Base-by-base conservation (phyloP, 2,329 filamentous ascomycete species). In the Neonectria coccinea region DNA sequence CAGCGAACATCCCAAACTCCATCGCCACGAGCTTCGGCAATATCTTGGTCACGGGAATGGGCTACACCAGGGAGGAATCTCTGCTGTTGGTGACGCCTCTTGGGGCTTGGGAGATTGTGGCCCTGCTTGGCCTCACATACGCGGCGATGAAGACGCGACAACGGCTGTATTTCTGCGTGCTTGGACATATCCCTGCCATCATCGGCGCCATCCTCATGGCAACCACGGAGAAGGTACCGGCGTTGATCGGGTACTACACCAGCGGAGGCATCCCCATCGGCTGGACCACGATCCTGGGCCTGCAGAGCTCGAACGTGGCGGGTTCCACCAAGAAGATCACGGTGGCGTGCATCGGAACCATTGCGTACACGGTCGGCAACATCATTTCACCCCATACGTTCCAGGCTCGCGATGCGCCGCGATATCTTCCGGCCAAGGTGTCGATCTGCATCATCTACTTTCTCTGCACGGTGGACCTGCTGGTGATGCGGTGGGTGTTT, bases 391-490 rank as follows among this genome's bases (percentile, higher is more conserved):
- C 69, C 1, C 69, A 71, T 6, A 71, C 69, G 0, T 71, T 71
- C 36, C 69, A 70, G 16, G 66, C 69, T 1, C 57, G 67, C 0
- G 69, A 71, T 47, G 68, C 61, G 0, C 67, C 67, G 18, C 59
- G 66, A 27, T 71, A 71, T 48, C 45, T 70, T 0, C 69, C 68
- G 0, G 69, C 69, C 1, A 71, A 70, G 20, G 65, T 70, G 10
- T 69, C 69, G 0, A 71, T 71, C 14, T 71, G 66, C 27, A 63
- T 71, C 12, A 70, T 70, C n/a, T 71, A 71, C 36, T 68, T 70
- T 12, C 50, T 71, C 2, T 65, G 64, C 20, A 71, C 66, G 1
- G 16, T 69, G 14, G 68, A 71, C 36, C 5, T 71, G 33, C 47
- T 71, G 12, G 39, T 69, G 1, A 70, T 71, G 59, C 55, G 69